A percentile compares a stretch with the other conserved stretches of the same genome.
These are phyloP conservation scores for Perilla frutescens DNA, from an alignment of 257 asterid genomes.

Conservation along the genomic window DNA sequence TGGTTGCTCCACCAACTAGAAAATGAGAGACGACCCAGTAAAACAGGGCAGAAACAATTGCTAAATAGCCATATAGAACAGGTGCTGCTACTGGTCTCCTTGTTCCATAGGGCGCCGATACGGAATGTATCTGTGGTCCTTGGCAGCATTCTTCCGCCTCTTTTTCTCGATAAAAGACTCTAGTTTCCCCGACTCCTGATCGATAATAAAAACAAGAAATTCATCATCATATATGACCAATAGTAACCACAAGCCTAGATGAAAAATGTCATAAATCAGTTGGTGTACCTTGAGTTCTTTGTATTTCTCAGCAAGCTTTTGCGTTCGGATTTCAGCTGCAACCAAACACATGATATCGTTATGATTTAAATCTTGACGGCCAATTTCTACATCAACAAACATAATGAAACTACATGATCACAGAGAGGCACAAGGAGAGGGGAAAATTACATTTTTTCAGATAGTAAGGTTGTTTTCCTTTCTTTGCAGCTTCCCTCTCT, in stretches of 20 bases:
- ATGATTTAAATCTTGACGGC: not conserved
- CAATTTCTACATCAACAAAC: not conserved
- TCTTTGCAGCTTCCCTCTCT: slow-evolving; percentile 94
- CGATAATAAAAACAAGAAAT: slow-evolving; percentile 4
- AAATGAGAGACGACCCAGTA: too few species aligned
- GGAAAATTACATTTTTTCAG: slow-evolving; percentile 66
- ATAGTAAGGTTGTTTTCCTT: slow-evolving; percentile 89
- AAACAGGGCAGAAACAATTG: too few species aligned
- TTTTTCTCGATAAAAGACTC: slow-evolving; percentile 82
- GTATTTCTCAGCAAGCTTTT: slow-evolving; percentile 69
- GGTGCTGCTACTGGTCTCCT: slow-evolving; percentile 32
- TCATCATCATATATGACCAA: not conserved
- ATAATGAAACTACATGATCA: not conserved
- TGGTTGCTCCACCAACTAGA: too few species aligned
- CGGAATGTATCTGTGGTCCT: slow-evolving; percentile 87
- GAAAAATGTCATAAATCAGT: not conserved
- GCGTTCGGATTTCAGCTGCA: slow-evolving; percentile 84
- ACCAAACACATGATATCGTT: slow-evolving; percentile 23
- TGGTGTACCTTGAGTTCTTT: slow-evolving; percentile 76
- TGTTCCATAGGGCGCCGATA: slow-evolving; percentile 68
- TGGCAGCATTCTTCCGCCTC: slow-evolving; percentile 84
- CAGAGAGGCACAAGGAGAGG: not conserved
- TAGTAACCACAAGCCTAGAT: not conserved
- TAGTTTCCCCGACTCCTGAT: slow-evolving; percentile 79
- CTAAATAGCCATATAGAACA: not conserved